Evolutionary conservation across 1,284 basidiomycete species (phyloP), one percentile per base, ranked within the genome.

Genomic region (Pseudozyma hubeiensis): DNA sequence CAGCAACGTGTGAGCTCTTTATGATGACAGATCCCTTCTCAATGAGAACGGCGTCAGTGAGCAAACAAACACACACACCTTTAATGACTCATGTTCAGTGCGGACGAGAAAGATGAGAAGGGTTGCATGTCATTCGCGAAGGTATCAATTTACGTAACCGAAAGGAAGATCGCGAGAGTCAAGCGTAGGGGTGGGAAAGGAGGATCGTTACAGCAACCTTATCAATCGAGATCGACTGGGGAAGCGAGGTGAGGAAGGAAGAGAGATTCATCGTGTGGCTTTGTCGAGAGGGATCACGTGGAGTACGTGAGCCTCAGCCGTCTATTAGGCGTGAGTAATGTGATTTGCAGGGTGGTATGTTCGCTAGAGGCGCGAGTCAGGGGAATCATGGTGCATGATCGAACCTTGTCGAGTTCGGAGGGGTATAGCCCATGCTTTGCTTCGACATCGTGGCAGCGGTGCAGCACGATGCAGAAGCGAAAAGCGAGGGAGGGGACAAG

Each of bases 351-450:
- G 53, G 37, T 59, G 60, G 61, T 69, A 69, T 69, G 60, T 68
- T 24, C 53, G 65, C 59, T 41, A 53, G 16, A 47, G 34, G 43
- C 50, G 64, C 54, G 47, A 53, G 46, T 51, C 56, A 45, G 51
- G 68, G 68, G 63, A 72, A 72, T 72, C 69, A 72, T 57, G 37
- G 63, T 72, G 69, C 69, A 64, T 58, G 64, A 55, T 62, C 62
- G 67, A 70, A 70, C 67, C 62, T 70, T 61, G 67, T 70, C 62
- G 51, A 61, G 62, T 70, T 70, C 67, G 67, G 37, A 41, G 66
- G 43, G 69, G 69, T 72, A 72, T 72, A 72, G 64, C 59, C 69
- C 43, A 19, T 54, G 46, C 54, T 47, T 31, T 24, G 35, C 10
- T 10, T 37, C 35, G 35, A 37, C 14, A 37, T 37, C n/a, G n/a